Base-by-base conservation (phyloP, 2,329 filamentous ascomycete species). In the Purpureocillium lavendulum region DNA sequence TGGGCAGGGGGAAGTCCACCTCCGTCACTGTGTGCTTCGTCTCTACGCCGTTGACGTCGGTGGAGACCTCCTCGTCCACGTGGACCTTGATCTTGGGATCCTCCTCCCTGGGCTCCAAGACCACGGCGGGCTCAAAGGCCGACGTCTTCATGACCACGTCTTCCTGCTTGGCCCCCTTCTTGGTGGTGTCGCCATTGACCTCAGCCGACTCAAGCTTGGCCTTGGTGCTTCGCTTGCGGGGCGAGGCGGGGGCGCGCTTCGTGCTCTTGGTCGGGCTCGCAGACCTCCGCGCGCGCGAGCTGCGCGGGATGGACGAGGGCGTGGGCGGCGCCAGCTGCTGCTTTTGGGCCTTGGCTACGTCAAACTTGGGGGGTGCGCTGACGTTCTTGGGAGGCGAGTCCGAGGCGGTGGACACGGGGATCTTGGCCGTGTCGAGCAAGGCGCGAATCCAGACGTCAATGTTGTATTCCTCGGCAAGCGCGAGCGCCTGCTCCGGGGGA, bases 401-500 rank as follows among this genome's bases (percentile, higher is more conserved):
- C 18, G 75, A 69, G 39, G 71, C 73, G 55, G 76, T 75, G 35
- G 70, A 66, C 21, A 70, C 57, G 33, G 67, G 58, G 44, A 97
- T 94, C 21, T 88, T 82, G 46, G 82, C 70, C n/a, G 87, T 80
- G 58, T 97, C 90, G 36, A 98, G 75, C 14, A 98, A 74, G n/a
- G 92, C 92, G 41, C 79, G 79, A 50, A 98, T 87, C 92, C 92
- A 98, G 33, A 83, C 72, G 36, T 74, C 65, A 60, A 97, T 88
- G 41, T 77, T 73, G 60, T 97, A 98, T 62, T 97, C 89, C 34
- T 85, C 80, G 38, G 90, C 86, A 11, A 98, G 74, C 42, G 76
- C 67, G 33, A 98, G 74, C 29, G 92, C 92, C 77, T 78, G 65
- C 48, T 82, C 73, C 6, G 90, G 88, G 35, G 87, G 80, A 37